Conservation (phyloP, 2,329 filamentous ascomycete genomes). For the Byssochlamys sp. region DNA sequence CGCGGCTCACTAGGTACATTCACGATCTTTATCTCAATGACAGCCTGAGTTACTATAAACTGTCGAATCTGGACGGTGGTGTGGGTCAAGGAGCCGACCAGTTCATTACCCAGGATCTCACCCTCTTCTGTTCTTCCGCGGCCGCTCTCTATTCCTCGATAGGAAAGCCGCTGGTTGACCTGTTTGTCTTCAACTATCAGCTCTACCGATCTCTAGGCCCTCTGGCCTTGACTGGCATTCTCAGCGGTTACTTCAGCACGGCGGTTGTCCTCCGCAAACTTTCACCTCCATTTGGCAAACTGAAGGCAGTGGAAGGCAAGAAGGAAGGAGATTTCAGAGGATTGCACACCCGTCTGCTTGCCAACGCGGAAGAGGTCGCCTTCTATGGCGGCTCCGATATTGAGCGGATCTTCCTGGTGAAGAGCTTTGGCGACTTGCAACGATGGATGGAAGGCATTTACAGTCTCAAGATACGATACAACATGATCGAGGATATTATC, state of each 20-base stretch:
- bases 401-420: conserved; percentile 84
- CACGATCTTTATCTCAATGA: conserved; percentile 94
- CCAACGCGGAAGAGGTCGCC: conserved; percentile 93
- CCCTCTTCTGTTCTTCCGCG: conserved; percentile 84
- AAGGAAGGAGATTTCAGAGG: conserved; percentile 92
- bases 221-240: conserved; percentile 70
- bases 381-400: conserved; percentile 95
- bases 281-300: conserved; percentile 89
- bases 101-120: conserved; percentile 94
- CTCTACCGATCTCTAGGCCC: conserved; percentile 85
- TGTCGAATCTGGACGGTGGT: conserved; percentile 84
- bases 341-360: conserved; percentile 81
- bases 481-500: conserved; percentile 96
- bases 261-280: conserved; percentile 78
- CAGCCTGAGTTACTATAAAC: conserved; percentile 90
- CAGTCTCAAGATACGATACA: conserved; percentile 93
- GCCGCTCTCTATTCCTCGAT: conserved; percentile 90
- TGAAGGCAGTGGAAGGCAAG: conserved; percentile 90
- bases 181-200: conserved; percentile 97
- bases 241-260: conserved; percentile 89
- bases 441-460: conserved; percentile 98
- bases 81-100: conserved; percentile 88
- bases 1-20: conserved; percentile 86
- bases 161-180: conserved; percentile 94
- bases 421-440: conserved; percentile 84